phyloP scores from a whole-genome alignment of 2,329 filamentous ascomycete species.

The Calycina marina region DNA sequence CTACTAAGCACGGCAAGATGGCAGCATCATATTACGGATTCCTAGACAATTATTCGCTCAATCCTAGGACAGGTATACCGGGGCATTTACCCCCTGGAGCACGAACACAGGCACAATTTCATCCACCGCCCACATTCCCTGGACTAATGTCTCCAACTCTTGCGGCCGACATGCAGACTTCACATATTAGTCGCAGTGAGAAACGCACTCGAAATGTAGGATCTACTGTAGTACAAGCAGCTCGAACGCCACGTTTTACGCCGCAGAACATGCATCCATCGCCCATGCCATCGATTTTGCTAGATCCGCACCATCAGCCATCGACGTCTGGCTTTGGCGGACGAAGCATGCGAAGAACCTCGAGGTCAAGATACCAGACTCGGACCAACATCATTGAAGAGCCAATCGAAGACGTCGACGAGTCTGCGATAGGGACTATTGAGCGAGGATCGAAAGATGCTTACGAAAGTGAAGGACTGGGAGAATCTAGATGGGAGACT shows the following conservation, averaged over 20 bases:
- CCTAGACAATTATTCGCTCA: slow-evolving; percentile 76
- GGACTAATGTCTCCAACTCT: slow-evolving; percentile 49
- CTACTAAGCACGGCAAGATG: slow-evolving; percentile 95
- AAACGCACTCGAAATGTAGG: slow-evolving; percentile 27
- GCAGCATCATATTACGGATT: slow-evolving; percentile 94
- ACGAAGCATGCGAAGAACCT: slow-evolving; percentile 32
- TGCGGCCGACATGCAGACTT: slow-evolving; percentile 39
- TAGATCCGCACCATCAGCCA: slow-evolving; percentile 66
- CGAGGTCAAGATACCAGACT: slow-evolving; percentile 30
- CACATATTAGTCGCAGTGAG: slow-evolving; percentile 33
- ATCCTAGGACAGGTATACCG: slow-evolving; percentile 52
- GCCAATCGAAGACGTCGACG: slow-evolving; percentile 31
- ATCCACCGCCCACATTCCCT: slow-evolving; percentile 63
- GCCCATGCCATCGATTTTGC: slow-evolving; percentile 56
- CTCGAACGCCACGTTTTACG: slow-evolving; percentile 30
- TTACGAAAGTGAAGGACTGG: slow-evolving; percentile 19
- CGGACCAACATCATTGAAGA: slow-evolving; percentile 42
- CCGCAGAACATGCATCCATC: slow-evolving; percentile 22
- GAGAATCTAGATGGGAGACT: slow-evolving; percentile 32
- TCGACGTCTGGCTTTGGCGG: slow-evolving; percentile 30
- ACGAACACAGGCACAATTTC: slow-evolving; percentile 46
- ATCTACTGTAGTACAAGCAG: slow-evolving; percentile 20
- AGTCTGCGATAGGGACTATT: slow-evolving; percentile 16
- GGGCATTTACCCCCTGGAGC: slow-evolving; percentile 41
- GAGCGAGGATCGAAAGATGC: slow-evolving; percentile 5